A percentile compares a stretch with the other conserved stretches of the same genome.
Conservation (phyloP, 2,329 filamentous ascomycete genomes). For the Pleurostoma richardsiae region DNA sequence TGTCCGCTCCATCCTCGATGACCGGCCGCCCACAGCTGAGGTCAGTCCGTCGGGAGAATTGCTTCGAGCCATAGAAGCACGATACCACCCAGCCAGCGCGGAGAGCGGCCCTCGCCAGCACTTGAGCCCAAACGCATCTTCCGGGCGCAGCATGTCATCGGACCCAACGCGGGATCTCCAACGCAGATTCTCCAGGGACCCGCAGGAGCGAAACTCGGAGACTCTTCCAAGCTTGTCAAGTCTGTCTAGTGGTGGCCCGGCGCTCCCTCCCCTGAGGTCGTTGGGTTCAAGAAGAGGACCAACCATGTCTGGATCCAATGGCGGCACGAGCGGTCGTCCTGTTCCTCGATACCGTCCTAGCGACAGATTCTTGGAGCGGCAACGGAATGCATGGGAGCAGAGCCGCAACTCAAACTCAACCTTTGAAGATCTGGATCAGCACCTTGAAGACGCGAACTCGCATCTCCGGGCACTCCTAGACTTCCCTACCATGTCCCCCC, state of each 20-base stretch:
- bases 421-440: slow-evolving; percentile 31
- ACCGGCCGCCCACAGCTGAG: slow-evolving; percentile 25
- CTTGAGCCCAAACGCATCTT: background rate
- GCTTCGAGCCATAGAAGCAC: slow-evolving; percentile 31
- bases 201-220: slow-evolving; percentile 17
- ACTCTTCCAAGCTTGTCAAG: slow-evolving; percentile 14
- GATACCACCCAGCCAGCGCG: slow-evolving; percentile 24
- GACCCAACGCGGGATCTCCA: slow-evolving; percentile 26
- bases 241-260: slow-evolving; percentile 13
- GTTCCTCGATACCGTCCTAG: slow-evolving; percentile 13
- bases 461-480: slow-evolving; percentile 38
- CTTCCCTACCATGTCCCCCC: slow-evolving; percentile 18
- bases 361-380: slow-evolving; percentile 21
- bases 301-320: slow-evolving; percentile 16
- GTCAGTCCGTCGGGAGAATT: slow-evolving; percentile 37
- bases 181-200: slow-evolving; percentile 28
- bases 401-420: slow-evolving; percentile 11
- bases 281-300: slow-evolving; percentile 20
- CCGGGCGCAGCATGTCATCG: slow-evolving; percentile 26
- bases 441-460: slow-evolving; percentile 36
- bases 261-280: slow-evolving; percentile 31
- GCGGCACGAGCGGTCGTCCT: slow-evolving; percentile 9
- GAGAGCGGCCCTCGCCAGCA: background rate
- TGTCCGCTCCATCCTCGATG: slow-evolving; percentile 32
- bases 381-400: slow-evolving; percentile 13